Evolutionary conservation across 2,329 filamentous ascomycete species (phyloP).

Genomic region (Albophoma yamanashiensis): DNA sequence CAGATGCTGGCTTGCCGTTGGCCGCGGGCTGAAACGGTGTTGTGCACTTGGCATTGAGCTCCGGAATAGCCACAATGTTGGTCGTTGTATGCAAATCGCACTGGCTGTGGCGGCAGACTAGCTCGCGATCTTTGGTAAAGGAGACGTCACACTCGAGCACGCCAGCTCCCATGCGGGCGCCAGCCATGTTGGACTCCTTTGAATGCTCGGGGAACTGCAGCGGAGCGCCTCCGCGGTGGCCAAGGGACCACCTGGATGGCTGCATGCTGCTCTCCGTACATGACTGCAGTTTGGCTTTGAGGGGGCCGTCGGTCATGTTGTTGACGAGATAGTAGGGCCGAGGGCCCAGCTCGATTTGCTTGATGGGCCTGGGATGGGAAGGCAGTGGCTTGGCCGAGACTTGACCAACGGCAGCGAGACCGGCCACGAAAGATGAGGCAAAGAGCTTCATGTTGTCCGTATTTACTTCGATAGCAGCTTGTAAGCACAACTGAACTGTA

Average conservation of each 20-base stretch:
- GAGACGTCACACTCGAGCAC: constrained; percentile 58
- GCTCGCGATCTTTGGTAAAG: constrained; percentile 52
- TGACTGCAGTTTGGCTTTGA: constrained; percentile 48
- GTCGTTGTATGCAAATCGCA: constrained; percentile 61
- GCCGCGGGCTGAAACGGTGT: constrained; percentile 47
- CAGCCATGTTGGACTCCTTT: constrained; percentile 46
- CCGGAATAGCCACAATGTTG: constrained; percentile 51
- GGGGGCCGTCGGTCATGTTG: constrained; percentile 47
- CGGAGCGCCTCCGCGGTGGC: constrained; percentile 50
- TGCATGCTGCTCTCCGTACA: constrained; percentile 45
- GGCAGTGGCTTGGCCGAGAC: constrained; percentile 15
- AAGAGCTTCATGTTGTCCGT: constrained; percentile 13
- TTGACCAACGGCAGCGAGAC: constrained; percentile 17
- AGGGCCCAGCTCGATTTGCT: constrained; percentile 47
- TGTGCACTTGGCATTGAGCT: constrained; percentile 54
- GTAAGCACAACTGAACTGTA: too few relatives aligned
- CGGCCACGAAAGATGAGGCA: constrained; percentile 15
- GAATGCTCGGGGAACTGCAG: constrained; percentile 57
- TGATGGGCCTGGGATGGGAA: constrained; percentile 22
- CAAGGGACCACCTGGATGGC: constrained; percentile 46
- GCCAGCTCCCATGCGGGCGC: constrained; percentile 56
- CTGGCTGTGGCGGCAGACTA: constrained; percentile 59
- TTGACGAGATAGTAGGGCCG: constrained; percentile 55
- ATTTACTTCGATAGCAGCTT: neutral
- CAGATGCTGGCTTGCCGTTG: constrained; percentile 39